phyloP scores from a whole-genome alignment of 108 stramenopile species.

The Parietichytrium sp. region DNA sequence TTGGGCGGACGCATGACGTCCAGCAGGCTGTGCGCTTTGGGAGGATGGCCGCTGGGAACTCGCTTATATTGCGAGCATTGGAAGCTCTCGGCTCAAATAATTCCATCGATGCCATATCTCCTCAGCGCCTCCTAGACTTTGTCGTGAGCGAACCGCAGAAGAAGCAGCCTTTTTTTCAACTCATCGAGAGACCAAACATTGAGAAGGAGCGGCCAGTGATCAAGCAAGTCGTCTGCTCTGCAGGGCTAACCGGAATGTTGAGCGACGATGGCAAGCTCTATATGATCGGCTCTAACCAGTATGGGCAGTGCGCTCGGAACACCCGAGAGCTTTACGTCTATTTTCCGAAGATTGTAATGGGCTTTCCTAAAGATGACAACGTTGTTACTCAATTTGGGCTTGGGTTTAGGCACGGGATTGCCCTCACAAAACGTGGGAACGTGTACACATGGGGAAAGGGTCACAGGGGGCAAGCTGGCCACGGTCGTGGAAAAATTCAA shows the following conservation, averaged over 20 bases:
- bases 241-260: background rate
- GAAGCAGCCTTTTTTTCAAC: no score
- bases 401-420: background rate
- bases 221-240: background rate
- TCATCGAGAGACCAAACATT: no score
- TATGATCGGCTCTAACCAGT: background rate
- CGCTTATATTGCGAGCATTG: background rate
- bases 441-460: slow-evolving; percentile 31
- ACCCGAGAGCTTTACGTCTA: background rate
- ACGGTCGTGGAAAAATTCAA: background rate
- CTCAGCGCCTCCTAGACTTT: no score
- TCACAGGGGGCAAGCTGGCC: background rate
- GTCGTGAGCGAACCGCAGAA: no score
- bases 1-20: background rate
- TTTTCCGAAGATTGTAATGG: background rate
- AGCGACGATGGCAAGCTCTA: background rate
- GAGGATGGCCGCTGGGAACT: background rate
- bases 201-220: no score
- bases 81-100: background rate
- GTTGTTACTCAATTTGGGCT: background rate
- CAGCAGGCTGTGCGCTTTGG: slow-evolving; percentile 3
- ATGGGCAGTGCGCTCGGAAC: background rate
- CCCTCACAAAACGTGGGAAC: background rate
- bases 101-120: background rate
- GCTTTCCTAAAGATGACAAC: background rate